These are phyloP conservation scores for Fragilaria radians DNA, from an alignment of 108 stramenopile genomes.

Conservation along the genomic window DNA sequence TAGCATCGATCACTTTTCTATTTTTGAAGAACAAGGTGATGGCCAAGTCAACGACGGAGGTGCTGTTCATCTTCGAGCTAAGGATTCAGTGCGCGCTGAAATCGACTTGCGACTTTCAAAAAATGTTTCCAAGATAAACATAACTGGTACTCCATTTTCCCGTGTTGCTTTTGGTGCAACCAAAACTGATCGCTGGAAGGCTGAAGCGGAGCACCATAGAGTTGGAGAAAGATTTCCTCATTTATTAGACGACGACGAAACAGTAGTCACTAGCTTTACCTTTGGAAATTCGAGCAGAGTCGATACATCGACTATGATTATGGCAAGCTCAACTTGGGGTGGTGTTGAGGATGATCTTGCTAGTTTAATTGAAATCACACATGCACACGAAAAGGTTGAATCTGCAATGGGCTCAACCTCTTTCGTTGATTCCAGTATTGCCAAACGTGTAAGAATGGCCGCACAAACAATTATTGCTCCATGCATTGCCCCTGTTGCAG, in stretches of 20 bases:
- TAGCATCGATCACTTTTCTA: background rate
- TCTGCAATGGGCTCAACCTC: background rate
- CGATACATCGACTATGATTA: background rate
- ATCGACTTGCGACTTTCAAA: constrained; percentile 23
- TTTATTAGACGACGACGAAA: constrained; percentile 80
- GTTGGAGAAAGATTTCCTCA: constrained; percentile 8
- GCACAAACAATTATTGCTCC: constrained; percentile 81
- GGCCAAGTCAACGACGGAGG: constrained; percentile 26
- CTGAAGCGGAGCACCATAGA: constrained; percentile 50
- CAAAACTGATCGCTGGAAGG: constrained; percentile 66
- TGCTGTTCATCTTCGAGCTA: constrained; percentile 4
- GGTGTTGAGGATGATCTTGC: background rate
- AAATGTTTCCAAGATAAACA: constrained; percentile 21
- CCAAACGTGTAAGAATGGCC: constrained; percentile 57
- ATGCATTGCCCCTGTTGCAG: constrained; percentile 59
- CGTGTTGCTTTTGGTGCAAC: constrained; percentile 70
- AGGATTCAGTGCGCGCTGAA: constrained; percentile 7
- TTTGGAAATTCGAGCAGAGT: constrained; percentile 2
- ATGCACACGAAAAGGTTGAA: constrained; percentile 18
- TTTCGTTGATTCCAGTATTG: constrained; percentile 18
- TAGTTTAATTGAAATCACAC: background rate
- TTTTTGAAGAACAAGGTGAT: constrained; percentile 3
- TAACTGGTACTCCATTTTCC: constrained; percentile 43
- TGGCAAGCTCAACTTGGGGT: background rate
- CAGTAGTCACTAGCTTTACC: constrained; percentile 45